A percentile compares a stretch with the other conserved stretches of the same genome.
These are phyloP conservation scores for Melanopsichium pennsylvanicum DNA, from an alignment of 1,284 basidiomycete genomes.

Conservation along the genomic window DNA sequence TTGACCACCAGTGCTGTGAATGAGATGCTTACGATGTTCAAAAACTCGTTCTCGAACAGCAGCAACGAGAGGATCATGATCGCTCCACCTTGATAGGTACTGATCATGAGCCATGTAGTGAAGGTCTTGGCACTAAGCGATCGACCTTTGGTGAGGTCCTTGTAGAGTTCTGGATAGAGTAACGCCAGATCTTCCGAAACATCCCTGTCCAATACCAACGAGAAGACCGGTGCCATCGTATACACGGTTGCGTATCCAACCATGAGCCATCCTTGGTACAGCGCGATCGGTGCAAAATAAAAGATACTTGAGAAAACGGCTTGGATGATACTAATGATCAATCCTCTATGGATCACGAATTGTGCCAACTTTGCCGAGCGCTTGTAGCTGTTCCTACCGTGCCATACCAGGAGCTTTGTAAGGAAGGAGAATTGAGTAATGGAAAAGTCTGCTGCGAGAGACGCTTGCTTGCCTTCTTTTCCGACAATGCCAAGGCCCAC, in stretches of 20 bases:
- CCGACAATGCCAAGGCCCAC: constrained; percentile 97
- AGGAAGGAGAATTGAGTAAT: constrained; percentile 94
- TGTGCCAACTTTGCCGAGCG: constrained; percentile 96
- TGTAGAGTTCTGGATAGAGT: constrained; percentile 96
- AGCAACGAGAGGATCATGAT: constrained; percentile 98
- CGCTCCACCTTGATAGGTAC: constrained; percentile 95
- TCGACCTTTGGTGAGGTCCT: constrained; percentile 77
- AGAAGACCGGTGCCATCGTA: constrained; percentile 98
- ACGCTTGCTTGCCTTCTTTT: constrained; percentile 98
- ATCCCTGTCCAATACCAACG: constrained; percentile 91
- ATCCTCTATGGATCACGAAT: constrained; percentile 92
- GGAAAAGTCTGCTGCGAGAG: constrained; percentile 95
- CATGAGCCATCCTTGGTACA: constrained; percentile 98
- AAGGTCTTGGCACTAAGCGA: constrained; percentile 95
- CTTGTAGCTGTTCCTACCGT: constrained; percentile 96
- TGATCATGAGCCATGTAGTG: constrained; percentile 97
- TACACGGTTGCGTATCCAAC: constrained; percentile 97
- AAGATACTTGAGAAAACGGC: constrained; percentile 94
- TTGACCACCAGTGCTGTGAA: constrained; percentile 96
- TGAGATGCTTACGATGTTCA: constrained; percentile 97
- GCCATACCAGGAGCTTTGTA: constrained; percentile 94
- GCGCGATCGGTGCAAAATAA: constrained; percentile 96
- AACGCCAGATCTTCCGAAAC: constrained; percentile 94
- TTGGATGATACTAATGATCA: constrained; percentile 94
- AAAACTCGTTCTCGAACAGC: constrained; percentile 94